Conservation (phyloP, 768 basidiomycete genomes). For the Mycena olivaceomarginata region DNA sequence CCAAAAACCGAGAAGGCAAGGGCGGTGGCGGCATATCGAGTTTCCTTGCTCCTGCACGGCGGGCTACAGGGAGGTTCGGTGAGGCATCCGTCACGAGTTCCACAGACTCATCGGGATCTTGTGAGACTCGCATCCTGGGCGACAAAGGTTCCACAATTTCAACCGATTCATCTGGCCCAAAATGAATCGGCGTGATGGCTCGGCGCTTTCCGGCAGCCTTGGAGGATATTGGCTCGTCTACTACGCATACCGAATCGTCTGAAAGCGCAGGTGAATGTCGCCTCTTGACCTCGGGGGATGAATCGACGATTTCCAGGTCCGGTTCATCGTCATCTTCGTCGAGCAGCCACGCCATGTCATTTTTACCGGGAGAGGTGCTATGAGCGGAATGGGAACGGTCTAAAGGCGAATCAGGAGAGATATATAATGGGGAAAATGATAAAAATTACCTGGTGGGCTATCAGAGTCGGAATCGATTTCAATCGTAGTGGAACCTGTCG, state of each 20-base stretch:
- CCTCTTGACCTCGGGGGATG: slow-evolving; percentile 62
- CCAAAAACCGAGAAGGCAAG: slow-evolving; percentile 54
- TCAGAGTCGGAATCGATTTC: slow-evolving; percentile 53
- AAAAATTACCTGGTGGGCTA: slow-evolving; percentile 20
- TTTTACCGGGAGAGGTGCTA: slow-evolving; percentile 49
- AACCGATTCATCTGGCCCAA: slow-evolving; percentile 47
- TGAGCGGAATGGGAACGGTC: slow-evolving; percentile 51
- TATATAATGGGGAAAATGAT: not conserved
- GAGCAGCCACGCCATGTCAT: slow-evolving; percentile 79
- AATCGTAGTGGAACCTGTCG: slow-evolving; percentile 38
- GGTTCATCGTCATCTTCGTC: slow-evolving; percentile 79
- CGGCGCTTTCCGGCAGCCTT: slow-evolving; percentile 36
- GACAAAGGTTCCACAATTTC: slow-evolving; percentile 43
- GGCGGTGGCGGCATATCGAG: slow-evolving; percentile 59
- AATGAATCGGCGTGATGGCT: slow-evolving; percentile 13
- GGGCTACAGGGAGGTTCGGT: slow-evolving; percentile 48
- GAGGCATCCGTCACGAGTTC: slow-evolving; percentile 44
- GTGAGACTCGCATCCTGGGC: slow-evolving; percentile 2
- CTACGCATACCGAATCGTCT: slow-evolving; percentile 29
- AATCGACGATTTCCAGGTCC: slow-evolving; percentile 70
- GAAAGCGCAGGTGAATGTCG: slow-evolving; percentile 27
- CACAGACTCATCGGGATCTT: slow-evolving; percentile 34
- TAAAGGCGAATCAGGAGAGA: slow-evolving; percentile 11
- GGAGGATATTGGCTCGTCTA: slow-evolving; percentile 21
- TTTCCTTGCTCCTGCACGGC: slow-evolving; percentile 40